Evolutionary conservation across 2,329 filamentous ascomycete species (phyloP).

Genomic region (Lithohypha guttulata): DNA sequence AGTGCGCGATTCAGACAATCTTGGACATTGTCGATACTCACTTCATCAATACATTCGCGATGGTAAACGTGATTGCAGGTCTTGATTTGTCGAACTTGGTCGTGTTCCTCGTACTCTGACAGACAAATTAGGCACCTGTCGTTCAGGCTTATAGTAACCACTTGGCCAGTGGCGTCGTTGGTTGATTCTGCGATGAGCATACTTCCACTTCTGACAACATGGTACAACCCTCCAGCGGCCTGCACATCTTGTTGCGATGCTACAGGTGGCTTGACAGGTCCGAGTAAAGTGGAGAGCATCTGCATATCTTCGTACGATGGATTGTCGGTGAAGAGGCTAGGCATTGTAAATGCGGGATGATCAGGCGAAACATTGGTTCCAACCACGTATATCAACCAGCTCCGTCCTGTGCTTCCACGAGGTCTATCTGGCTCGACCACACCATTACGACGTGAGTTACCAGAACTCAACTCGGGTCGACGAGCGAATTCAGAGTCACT

Average conservation of each 20-base stretch:
- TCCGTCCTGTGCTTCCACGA: slow-evolving; percentile 43
- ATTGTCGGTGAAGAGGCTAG: slow-evolving; percentile 57
- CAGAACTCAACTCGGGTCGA: slow-evolving; percentile 48
- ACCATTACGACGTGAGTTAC: slow-evolving; percentile 52
- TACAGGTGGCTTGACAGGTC: slow-evolving; percentile 58
- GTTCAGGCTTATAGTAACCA: slow-evolving; percentile 28
- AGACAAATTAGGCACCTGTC: slow-evolving; percentile 58
- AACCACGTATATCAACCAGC: slow-evolving; percentile 63
- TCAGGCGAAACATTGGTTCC: slow-evolving; percentile 60
- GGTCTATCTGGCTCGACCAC: slow-evolving; percentile 50
- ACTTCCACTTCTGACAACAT: slow-evolving; percentile 35
- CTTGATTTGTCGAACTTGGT: slow-evolving; percentile 49
- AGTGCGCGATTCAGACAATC: slow-evolving; percentile 23
- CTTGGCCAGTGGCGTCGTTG: slow-evolving; percentile 27
- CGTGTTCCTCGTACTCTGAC: slow-evolving; percentile 52
- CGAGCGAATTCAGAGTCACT: slow-evolving; percentile 50
- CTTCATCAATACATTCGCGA: slow-evolving; percentile 59
- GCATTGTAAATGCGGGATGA: slow-evolving; percentile 58
- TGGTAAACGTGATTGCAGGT: slow-evolving; percentile 59
- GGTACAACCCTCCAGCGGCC: slow-evolving; percentile 50
- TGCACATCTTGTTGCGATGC: slow-evolving; percentile 54
- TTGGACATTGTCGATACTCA: slow-evolving; percentile 28
- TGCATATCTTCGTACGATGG: slow-evolving; percentile 66
- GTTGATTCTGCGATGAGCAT: slow-evolving; percentile 39
- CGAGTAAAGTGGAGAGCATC: slow-evolving; percentile 54